Conservation (phyloP, 2,329 filamentous ascomycete genomes). For the Esteya vermicola region DNA sequence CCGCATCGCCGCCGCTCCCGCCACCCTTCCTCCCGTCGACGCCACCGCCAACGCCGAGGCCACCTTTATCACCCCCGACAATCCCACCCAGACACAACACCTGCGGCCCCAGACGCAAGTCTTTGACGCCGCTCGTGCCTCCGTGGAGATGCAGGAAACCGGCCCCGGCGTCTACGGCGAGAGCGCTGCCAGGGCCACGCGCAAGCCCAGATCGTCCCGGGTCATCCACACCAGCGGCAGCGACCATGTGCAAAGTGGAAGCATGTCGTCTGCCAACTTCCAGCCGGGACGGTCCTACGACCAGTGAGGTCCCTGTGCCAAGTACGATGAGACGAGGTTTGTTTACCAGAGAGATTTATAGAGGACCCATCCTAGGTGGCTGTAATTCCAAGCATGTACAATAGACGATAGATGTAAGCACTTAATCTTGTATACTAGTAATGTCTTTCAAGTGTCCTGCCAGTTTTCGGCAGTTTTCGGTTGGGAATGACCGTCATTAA, state of each 20-base stretch:
- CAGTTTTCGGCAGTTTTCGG: too few species aligned
- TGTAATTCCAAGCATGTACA: too few species aligned
- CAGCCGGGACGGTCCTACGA: conserved; percentile 5
- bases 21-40: background rate
- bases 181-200: conserved; percentile 8
- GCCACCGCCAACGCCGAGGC: background rate
- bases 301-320: too few species aligned
- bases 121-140: too few species aligned
- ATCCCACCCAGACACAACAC: background rate
- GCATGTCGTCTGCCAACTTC: background rate
- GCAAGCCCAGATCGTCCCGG: background rate
- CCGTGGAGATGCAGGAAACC: background rate
- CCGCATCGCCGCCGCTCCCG: conserved; percentile 5
- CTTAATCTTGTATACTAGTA: too few species aligned
- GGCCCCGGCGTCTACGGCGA: conserved; percentile 4
- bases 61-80: background rate
- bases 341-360: background rate
- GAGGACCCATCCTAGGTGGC: background rate
- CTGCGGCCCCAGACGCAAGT: too few species aligned
- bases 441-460: too few species aligned
- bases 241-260: background rate
- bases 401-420: too few species aligned
- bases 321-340: too few species aligned
- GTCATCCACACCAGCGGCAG: background rate
- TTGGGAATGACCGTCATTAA: too few species aligned